These are phyloP conservation scores for Lotus japonicus DNA, from an alignment of 306 rosid genomes.

Conservation along the genomic window DNA sequence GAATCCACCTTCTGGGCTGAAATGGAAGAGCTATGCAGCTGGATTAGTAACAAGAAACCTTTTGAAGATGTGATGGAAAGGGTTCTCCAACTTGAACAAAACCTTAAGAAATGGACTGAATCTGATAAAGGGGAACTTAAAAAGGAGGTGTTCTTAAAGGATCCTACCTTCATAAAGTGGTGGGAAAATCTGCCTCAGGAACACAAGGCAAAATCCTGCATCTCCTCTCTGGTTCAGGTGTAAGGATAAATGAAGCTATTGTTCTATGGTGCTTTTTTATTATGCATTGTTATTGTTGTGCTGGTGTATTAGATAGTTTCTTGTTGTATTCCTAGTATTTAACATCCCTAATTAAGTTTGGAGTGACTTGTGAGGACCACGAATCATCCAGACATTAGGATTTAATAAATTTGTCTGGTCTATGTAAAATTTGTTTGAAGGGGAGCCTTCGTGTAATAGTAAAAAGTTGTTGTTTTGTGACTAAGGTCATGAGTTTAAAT, in stretches of 20 bases:
- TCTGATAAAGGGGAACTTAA: background rate
- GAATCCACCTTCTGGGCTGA: conserved; percentile 73
- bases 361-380: background rate
- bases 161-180: conserved; percentile 42
- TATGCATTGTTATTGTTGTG: background rate
- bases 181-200: conserved; percentile 39
- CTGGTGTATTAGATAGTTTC: background rate
- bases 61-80: background rate
- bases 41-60: conserved; percentile 5
- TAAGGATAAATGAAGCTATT: background rate
- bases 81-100: conserved; percentile 20
- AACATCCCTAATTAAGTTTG: background rate
- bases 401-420: background rate
- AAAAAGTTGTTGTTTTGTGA: no score
- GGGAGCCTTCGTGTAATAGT: no score
- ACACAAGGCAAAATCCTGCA: conserved; percentile 21
- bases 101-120: conserved; percentile 35
- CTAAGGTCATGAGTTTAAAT: no score
- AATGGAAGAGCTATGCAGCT: conserved; percentile 54
- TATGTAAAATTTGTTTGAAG: background rate
- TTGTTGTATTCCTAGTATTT: background rate
- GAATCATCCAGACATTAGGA: background rate
- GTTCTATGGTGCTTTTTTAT: background rate
- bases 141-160: conserved; percentile 36
- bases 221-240: background rate